Percentiles rank a stretch among this genome's conserved stretches.
Evolutionary conservation across 2,329 filamentous ascomycete species (phyloP).

Genomic region (Colletotrichum tanaceti): DNA sequence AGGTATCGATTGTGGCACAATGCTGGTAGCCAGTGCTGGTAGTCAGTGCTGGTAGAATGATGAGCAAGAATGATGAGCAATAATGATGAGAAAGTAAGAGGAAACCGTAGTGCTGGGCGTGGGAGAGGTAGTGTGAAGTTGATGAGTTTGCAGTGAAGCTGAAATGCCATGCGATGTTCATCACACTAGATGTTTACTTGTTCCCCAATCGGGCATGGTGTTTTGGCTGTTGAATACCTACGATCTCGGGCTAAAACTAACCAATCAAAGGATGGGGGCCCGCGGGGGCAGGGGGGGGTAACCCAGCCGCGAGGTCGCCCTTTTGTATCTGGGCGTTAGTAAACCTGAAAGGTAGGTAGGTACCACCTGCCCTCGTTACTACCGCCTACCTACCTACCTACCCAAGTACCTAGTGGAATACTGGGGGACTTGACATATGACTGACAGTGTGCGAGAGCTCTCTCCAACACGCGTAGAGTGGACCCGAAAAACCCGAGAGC

Average conservation of each 20-base stretch:
- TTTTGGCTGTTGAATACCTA: neutral
- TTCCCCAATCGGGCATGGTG: constrained; percentile 22
- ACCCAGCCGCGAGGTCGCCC: neutral
- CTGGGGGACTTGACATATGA: neutral
- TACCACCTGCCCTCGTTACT: too few relatives aligned
- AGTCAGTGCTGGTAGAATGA: too few relatives aligned
- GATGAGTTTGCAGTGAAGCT: neutral
- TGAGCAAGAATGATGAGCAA: neutral
- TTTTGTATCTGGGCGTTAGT: constrained; percentile 13
- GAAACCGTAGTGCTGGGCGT: too few relatives aligned
- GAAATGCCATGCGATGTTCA: neutral
- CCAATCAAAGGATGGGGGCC: neutral
- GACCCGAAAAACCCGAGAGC: constrained; percentile 34
- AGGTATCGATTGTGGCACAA: neutral
- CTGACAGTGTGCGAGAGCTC: constrained; percentile 10
- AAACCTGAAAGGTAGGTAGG: neutral
- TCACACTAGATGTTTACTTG: constrained; percentile 22
- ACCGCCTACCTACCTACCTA: too few relatives aligned
- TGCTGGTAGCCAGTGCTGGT: neutral
- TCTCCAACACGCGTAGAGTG: constrained; percentile 22
- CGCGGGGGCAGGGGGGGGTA: neutral
- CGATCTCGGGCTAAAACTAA: neutral
- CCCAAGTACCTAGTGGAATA: too few relatives aligned
- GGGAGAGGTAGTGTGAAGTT: neutral
- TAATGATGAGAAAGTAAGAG: neutral